Conservation (phyloP, 345 rosid species). For the Eutrema japonicum region DNA sequence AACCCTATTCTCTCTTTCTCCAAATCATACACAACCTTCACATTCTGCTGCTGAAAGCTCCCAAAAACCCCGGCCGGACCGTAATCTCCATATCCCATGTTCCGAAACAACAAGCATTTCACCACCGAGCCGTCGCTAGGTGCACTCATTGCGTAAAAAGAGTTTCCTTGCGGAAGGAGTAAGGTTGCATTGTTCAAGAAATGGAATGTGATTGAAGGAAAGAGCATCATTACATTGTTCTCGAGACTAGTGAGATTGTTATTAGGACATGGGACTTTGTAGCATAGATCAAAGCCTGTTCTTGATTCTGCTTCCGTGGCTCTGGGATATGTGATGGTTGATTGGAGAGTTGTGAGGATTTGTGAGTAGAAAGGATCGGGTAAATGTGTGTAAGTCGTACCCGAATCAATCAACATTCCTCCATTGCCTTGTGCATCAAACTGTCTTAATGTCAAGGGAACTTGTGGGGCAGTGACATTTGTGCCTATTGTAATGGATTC, state of each 20-base stretch:
- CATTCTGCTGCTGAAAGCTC: constrained; percentile 86
- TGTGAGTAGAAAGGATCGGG: constrained; percentile 72
- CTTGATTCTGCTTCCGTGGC: constrained; percentile 58
- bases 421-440: constrained; percentile 82
- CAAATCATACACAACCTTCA: constrained; percentile 79
- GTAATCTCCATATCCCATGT: constrained; percentile 68
- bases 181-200: constrained; percentile 77
- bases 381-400: constrained; percentile 85
- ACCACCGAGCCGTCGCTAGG: constrained; percentile 67
- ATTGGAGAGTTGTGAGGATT: constrained; percentile 56
- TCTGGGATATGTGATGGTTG: constrained; percentile 57
- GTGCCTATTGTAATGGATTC: constrained; percentile 61
- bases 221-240: constrained; percentile 28
- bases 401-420: constrained; percentile 81
- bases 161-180: constrained; percentile 60
- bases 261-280: constrained; percentile 64
- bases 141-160: constrained; percentile 74
- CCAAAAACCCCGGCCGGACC: constrained; percentile 87
- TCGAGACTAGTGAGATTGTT: constrained; percentile 46
- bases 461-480: constrained; percentile 44
- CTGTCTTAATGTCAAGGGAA: constrained; percentile 60
- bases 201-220: constrained; percentile 71
- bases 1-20: constrained; percentile 77
- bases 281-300: constrained; percentile 83
- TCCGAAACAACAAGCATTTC: constrained; percentile 70